Base-by-base conservation (phyloP, 495 filamentous ascomycete species). In the Xylaria flabelliformis region DNA sequence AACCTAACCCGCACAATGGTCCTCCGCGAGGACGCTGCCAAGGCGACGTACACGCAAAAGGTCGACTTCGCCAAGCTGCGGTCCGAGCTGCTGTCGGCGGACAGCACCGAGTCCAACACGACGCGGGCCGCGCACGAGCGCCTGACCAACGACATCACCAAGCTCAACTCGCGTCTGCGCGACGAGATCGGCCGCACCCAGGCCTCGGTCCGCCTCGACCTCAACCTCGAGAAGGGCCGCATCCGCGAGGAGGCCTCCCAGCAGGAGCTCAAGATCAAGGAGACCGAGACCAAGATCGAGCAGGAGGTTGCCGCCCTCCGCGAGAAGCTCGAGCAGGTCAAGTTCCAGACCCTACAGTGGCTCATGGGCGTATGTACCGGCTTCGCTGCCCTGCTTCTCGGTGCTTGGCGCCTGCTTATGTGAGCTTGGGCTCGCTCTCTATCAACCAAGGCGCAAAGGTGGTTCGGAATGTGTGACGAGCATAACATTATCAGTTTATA, bases 61-160 rank as follows among this genome's bases (percentile, higher is more conserved):
- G 97, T 99, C 69, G 96, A 99, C 83, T 98, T 99, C 76, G 94
- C 96, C n/a, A 97, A 98, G 85, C 90, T 98, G 24, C 94, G 96
- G 79, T 95, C 93, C 34, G 96, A 99, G 81, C 89, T 99, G 2
- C 89, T 97, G 0, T 92, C 92, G 12, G 89, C 94, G 5, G 97
- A 99, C 82, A 94, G 92, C 55, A 94, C 92, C 59, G 96, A 99
- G 83, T 90, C 91, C 3, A 91, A 92, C 75, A 90, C 95, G 26
- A 97, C 97, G 9, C 92, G 92, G 41, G 91, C 92, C 4, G 93
- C 94, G 7, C 94, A 99, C 81, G 96, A 99, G 81, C 91, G 93
- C 24, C 86, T 99, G 67, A 92, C 93, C 24, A 97, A 97, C 74
- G 96, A 99, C 79, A 90, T 99, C 63, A 92, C 95, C 53, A 97